phyloP scores from a whole-genome alignment of 2,329 filamentous ascomycete genomes.

The Colletotrichum brevisporum region DNA sequence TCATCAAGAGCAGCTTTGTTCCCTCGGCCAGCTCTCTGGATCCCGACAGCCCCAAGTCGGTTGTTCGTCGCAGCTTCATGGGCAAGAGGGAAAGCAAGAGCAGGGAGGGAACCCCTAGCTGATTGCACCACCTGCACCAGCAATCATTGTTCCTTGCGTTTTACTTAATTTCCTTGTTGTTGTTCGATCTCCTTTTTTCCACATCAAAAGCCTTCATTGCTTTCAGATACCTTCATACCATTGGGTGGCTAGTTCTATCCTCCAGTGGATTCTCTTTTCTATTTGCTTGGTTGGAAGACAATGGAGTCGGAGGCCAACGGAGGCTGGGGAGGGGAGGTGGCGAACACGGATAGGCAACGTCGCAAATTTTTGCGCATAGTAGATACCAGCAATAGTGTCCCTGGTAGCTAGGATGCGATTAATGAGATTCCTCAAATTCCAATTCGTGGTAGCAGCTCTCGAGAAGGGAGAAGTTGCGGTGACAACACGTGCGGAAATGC shows the following conservation, averaged over 20 bases:
- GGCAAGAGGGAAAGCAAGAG: slow-evolving; percentile 69
- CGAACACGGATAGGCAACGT: slow-evolving; percentile 13
- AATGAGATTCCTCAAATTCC: slow-evolving; percentile 9
- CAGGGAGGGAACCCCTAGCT: slow-evolving; percentile 53
- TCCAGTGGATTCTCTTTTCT: slow-evolving; percentile 8
- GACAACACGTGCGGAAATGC: no score
- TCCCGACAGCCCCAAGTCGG: slow-evolving; percentile 62
- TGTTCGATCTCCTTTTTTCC: slow-evolving; percentile 10
- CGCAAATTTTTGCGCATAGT: slow-evolving; percentile 2
- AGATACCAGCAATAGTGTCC: slow-evolving; percentile 1
- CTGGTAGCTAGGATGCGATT: slow-evolving; percentile 19
- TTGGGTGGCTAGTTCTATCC: slow-evolving; percentile 20
- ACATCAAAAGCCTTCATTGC: slow-evolving; percentile 28
- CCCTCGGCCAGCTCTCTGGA: slow-evolving; percentile 54
- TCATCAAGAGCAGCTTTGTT: slow-evolving; percentile 81
- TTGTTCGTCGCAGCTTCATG: slow-evolving; percentile 68
- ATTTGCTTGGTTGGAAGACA: slow-evolving; percentile 8
- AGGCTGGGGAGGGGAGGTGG: slow-evolving; percentile 12
- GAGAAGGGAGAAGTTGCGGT: background rate
- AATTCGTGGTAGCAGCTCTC: no score
- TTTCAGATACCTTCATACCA: slow-evolving; percentile 34
- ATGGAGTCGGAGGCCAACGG: slow-evolving; percentile 20
- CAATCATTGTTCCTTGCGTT: background rate
- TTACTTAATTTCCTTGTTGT: background rate
- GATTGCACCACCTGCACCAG: background rate